These are phyloP conservation scores for Fraxinus platypoda DNA, from an alignment of 305 asterid species.

Conservation along the genomic window DNA sequence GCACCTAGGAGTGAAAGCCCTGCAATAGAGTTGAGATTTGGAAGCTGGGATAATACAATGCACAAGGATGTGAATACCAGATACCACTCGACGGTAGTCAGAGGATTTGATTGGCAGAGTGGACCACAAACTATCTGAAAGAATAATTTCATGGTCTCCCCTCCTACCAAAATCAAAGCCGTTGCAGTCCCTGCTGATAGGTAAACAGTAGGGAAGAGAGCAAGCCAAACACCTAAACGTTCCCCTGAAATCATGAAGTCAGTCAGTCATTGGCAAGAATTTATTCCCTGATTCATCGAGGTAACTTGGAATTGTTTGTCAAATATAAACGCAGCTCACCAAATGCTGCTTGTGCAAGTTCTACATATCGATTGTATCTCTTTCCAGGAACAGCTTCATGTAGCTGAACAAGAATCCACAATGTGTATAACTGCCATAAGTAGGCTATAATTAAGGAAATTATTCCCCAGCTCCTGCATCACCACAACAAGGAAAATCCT, in stretches of 20 bases:
- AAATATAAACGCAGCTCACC: conserved; percentile 45
- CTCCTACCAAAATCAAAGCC: conserved; percentile 90
- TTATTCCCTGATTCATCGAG: not conserved
- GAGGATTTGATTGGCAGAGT: conserved; percentile 76
- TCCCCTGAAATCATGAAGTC: conserved; percentile 53
- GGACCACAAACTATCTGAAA: conserved; percentile 93
- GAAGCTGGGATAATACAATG: conserved; percentile 90
- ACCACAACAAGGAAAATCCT: not conserved
- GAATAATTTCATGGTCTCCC: conserved; percentile 96
- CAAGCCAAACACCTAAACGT: conserved; percentile 90
- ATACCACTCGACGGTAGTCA: conserved; percentile 96
- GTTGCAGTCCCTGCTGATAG: conserved; percentile 96
- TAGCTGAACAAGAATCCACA: conserved; percentile 91
- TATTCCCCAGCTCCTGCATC: conserved; percentile 92
- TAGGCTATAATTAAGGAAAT: conserved; percentile 75
- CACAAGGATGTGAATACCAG: conserved; percentile 91
- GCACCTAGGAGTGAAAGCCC: conserved; percentile 98
- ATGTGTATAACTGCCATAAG: conserved; percentile 88
- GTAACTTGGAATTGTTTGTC: not conserved
- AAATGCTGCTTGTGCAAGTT: conserved; percentile 96
- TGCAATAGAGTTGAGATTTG: conserved; percentile 94
- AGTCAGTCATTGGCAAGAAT: not conserved
- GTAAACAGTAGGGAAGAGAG: conserved; percentile 93
- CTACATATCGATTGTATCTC: conserved; percentile 92
- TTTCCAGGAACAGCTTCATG: conserved; percentile 99